These are phyloP conservation scores for Barnettozyma siamensis DNA, from an alignment of 805 yeast genomes.

Conservation along the genomic window DNA sequence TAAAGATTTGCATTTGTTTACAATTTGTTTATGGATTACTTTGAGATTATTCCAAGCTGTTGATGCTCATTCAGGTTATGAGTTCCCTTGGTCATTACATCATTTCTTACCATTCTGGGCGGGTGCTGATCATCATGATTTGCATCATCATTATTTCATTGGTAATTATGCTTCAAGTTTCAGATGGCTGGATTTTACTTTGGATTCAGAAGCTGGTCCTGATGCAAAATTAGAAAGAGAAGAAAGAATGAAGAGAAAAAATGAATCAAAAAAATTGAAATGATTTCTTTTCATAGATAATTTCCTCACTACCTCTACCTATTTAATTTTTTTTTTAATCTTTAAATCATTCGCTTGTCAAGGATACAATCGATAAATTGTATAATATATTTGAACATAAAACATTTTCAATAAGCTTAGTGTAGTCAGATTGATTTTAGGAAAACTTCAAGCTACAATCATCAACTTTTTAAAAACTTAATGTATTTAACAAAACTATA, in stretches of 20 bases:
- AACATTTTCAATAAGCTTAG: too few relatives aligned
- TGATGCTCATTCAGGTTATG: slow-evolving; percentile 95
- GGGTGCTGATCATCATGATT: slow-evolving; percentile 96
- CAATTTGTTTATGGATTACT: slow-evolving; percentile 80
- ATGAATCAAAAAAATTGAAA: slow-evolving; percentile 10
- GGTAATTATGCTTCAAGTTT: slow-evolving; percentile 92
- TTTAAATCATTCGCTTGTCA: too few relatives aligned
- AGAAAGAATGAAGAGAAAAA: slow-evolving; percentile 37
- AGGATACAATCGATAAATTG: too few relatives aligned
- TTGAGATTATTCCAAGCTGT: slow-evolving; percentile 90
- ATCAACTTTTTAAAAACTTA: too few relatives aligned
- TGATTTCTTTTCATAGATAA: background rate
- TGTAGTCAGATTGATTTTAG: too few relatives aligned
- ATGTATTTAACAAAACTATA: background rate
- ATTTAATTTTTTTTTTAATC: too few relatives aligned
- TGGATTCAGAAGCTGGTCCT: slow-evolving; percentile 85
- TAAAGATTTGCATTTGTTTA: slow-evolving; percentile 73
- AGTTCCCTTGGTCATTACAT: slow-evolving; percentile 92
- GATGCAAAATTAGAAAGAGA: slow-evolving; percentile 71
- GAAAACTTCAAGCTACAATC: too few relatives aligned
- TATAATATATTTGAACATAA: too few relatives aligned
- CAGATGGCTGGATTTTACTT: slow-evolving; percentile 88
- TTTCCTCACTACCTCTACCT: too few relatives aligned
- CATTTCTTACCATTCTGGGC: slow-evolving; percentile 94
- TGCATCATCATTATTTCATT: slow-evolving; percentile 90